Evolutionary conservation across 78 protist genomes (phyloP).

Genomic region (Dictyostelium intermedium): DNA sequence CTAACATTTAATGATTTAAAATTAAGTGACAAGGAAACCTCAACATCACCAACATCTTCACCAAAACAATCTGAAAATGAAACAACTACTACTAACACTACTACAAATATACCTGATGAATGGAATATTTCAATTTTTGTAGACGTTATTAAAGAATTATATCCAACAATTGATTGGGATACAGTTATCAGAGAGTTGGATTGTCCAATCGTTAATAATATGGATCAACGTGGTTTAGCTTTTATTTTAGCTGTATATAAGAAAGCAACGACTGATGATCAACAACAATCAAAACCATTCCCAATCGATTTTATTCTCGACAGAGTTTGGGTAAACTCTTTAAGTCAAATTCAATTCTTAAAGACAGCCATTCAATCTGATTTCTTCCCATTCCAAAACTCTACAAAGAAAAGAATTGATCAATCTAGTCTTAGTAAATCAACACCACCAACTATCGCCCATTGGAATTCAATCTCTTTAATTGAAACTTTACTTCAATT

Average conservation of each 20-base stretch:
- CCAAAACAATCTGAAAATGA: not conserved
- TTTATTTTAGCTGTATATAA: constrained; percentile 73
- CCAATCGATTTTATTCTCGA: constrained; percentile 78
- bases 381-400: constrained; percentile 56
- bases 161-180: constrained; percentile 71
- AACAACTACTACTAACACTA: not conserved
- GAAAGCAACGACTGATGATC: constrained; percentile 3
- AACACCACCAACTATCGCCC: constrained; percentile 18
- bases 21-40: not conserved
- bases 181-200: constrained; percentile 68
- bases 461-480: constrained; percentile 82
- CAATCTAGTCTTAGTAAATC: constrained; percentile 23
- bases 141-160: constrained; percentile 62
- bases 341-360: constrained; percentile 76
- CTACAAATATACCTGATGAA: not conserved
- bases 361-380: constrained; percentile 55
- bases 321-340: constrained; percentile 66
- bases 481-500: constrained; percentile 68
- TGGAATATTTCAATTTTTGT: constrained; percentile 78
- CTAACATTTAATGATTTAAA: not conserved
- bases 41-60: not conserved
- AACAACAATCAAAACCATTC: constrained; percentile 44
- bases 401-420: constrained; percentile 57
- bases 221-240: constrained; percentile 57
- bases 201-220: constrained; percentile 42